A percentile compares a stretch with the other conserved stretches of the same genome.
These are phyloP conservation scores for Macroventuria anomochaeta DNA, from an alignment of 2,329 filamentous ascomycete species.

Conservation along the genomic window DNA sequence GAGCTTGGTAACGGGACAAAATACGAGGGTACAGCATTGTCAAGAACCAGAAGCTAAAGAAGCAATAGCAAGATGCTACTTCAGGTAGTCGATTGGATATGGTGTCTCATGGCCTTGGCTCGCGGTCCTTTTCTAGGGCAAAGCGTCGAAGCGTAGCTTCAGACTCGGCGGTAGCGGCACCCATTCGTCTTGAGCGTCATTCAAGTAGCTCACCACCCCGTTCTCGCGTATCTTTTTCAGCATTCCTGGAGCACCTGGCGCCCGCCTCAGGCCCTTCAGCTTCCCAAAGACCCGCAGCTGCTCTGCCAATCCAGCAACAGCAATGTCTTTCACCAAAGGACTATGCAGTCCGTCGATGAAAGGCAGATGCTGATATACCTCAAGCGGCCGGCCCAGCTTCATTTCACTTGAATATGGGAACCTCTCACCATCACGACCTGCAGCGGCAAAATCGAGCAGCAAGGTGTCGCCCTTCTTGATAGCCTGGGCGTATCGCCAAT, in stretches of 20 bases:
- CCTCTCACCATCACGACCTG: conserved; percentile 9
- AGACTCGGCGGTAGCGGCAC: conserved; percentile 1
- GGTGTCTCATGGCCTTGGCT: background rate
- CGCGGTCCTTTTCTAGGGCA: background rate
- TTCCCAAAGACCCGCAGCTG: conserved; percentile 21
- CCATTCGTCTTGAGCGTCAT: conserved; percentile 20
- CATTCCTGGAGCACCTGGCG: background rate
- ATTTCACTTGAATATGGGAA: conserved; percentile 19
- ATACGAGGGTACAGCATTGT: background rate
- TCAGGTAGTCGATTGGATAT: background rate
- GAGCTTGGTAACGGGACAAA: background rate
- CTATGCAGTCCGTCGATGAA: conserved; percentile 15
- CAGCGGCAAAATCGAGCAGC: conserved; percentile 13
- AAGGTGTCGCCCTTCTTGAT: conserved; percentile 12
- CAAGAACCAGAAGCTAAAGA: background rate
- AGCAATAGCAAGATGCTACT: background rate
- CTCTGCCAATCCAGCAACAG: conserved; percentile 11
- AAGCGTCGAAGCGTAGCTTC: background rate
- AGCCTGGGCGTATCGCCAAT: background rate
- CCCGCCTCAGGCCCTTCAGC: conserved; percentile 10
- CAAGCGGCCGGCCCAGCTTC: conserved; percentile 16
- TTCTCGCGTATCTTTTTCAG: conserved; percentile 7
- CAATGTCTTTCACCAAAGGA: conserved; percentile 12
- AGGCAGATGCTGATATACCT: conserved; percentile 10
- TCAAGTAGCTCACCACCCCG: conserved; percentile 16